These are phyloP conservation scores for Gracilaria caudata DNA, from an alignment of 23 red algal species.

Conservation along the genomic window DNA sequence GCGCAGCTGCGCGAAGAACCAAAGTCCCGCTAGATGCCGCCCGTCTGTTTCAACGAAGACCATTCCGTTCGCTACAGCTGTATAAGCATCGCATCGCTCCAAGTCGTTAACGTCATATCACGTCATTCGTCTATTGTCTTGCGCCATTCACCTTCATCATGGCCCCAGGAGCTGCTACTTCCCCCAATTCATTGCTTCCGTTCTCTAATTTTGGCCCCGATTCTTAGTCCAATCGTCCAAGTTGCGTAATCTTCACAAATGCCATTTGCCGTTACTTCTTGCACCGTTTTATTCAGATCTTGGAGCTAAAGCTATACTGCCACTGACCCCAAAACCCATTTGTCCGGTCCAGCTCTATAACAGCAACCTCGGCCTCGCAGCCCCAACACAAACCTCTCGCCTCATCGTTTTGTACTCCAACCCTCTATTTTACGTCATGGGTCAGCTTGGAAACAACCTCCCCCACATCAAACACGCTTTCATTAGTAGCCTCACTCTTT, in stretches of 20 bases:
- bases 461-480: neutral
- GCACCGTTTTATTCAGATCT: slow-evolving; percentile 6
- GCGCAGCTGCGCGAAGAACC: too few species aligned
- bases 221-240: neutral
- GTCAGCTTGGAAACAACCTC: neutral
- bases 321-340: neutral
- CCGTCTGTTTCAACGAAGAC: neutral
- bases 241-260: neutral
- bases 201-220: neutral
- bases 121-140: neutral
- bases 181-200: neutral
- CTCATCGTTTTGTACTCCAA: neutral
- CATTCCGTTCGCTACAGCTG: neutral
- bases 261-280: neutral
- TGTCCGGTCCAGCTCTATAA: neutral
- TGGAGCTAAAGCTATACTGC: neutral
- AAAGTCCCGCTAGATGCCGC: too few species aligned
- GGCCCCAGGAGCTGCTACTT: neutral
- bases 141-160: neutral
- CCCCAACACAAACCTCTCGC: neutral
- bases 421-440: neutral
- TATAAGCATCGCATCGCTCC: neutral
- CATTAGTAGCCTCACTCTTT: neutral
- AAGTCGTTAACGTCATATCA: neutral
- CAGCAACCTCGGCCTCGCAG: neutral